Conservation (phyloP, 495 filamentous ascomycete species). For the Hypoxylon fuscum region DNA sequence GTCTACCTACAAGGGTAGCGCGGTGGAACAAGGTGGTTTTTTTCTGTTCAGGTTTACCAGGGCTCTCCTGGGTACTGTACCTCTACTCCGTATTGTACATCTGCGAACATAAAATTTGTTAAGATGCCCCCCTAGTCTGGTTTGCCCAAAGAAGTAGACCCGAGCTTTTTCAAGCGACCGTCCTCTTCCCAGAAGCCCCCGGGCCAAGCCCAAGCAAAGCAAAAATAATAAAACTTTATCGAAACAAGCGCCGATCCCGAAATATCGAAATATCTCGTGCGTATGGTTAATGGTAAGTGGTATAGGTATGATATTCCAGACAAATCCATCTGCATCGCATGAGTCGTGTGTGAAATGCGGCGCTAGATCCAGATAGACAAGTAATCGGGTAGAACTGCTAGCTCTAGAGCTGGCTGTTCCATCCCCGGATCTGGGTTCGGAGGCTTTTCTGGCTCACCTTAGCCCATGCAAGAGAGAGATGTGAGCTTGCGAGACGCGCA, state of each 20-base stretch:
- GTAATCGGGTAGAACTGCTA: constrained; percentile 33
- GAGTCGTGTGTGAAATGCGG: constrained; percentile 31
- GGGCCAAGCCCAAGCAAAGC: constrained; percentile 8
- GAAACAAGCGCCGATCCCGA: constrained; percentile 29
- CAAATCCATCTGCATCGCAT: constrained; percentile 21
- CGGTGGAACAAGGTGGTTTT: constrained; percentile 41
- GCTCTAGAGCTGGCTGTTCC: constrained; percentile 35
- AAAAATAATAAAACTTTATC: constrained; percentile 9
- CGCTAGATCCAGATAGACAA: constrained; percentile 37
- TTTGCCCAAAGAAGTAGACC: constrained; percentile 25
- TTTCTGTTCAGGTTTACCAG: constrained; percentile 15
- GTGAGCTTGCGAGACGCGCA: constrained; percentile 37
- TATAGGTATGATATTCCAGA: constrained; percentile 22
- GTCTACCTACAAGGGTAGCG: constrained; percentile 41
- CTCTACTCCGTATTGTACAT: constrained; percentile 9
- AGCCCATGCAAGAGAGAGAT: constrained; percentile 36
- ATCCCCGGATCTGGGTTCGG: constrained; percentile 38
- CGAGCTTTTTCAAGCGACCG: constrained; percentile 26
- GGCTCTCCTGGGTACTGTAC: constrained; percentile 20
- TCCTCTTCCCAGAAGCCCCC: constrained; percentile 3
- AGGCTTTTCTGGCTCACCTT: constrained; percentile 40
- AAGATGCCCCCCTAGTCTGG: constrained; percentile 31
- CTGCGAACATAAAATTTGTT: constrained; percentile 38
- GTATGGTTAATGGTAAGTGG: constrained; percentile 2
- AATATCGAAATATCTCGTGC: not conserved